Conservation (phyloP, 2,329 filamentous ascomycete species). For the Hortaea sp. region DNA sequence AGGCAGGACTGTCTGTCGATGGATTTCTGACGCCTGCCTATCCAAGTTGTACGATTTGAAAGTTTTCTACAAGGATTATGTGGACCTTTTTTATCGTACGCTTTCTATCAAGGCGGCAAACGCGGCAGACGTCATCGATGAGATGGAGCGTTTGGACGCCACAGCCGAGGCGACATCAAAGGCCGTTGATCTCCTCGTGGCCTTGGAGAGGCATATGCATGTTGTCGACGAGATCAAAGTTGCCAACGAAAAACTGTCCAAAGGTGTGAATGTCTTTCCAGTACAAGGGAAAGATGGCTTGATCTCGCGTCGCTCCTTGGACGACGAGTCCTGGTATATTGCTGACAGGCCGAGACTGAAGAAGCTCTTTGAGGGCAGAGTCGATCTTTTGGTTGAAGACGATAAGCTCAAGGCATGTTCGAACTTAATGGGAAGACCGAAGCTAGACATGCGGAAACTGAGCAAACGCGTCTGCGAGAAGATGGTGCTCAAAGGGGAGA, state of each 20-base stretch:
- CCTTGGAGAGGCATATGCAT: too few relatives aligned
- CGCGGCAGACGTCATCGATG: neutral
- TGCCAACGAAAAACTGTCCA: too few relatives aligned
- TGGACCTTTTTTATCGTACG: neutral
- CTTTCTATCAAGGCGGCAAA: neutral
- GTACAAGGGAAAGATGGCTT: neutral
- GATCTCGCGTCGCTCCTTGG: neutral
- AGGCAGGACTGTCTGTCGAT: neutral
- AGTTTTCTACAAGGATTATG: neutral
- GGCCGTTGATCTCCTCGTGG: too few relatives aligned
- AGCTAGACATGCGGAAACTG: neutral
- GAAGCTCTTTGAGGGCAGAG: neutral
- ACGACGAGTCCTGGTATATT: neutral
- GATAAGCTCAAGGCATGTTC: neutral
- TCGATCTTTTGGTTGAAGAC: neutral
- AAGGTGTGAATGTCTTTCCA: too few relatives aligned
- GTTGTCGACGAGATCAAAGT: too few relatives aligned
- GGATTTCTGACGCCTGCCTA: neutral
- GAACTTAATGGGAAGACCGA: neutral
- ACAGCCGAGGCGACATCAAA: too few relatives aligned
- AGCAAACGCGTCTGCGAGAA: neutral
- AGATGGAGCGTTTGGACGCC: neutral
- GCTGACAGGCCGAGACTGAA: neutral
- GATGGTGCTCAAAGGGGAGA: neutral
- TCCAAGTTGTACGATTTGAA: neutral